Base-by-base conservation (phyloP, 768 basidiomycete species). In the Hirschioporus abietinus region DNA sequence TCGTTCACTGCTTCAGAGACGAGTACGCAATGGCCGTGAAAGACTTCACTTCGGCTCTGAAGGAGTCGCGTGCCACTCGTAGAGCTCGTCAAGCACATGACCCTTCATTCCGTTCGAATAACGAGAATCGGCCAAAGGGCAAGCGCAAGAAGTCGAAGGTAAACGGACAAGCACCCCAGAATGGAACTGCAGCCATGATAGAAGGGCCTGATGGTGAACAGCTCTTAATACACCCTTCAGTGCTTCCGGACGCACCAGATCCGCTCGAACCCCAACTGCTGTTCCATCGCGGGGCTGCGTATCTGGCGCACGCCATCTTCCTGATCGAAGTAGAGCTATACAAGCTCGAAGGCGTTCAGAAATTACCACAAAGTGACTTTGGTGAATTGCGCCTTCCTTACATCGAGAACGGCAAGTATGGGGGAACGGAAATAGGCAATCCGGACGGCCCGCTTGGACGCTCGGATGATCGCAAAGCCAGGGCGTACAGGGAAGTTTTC, bases 1-100 rank as follows among this genome's bases (percentile, higher is more conserved):
- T 95, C 66, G 92, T 95, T 15, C 91, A 91, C 71, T 91, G 89
- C 73, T 95, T 95, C 81, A 86, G 91, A 62, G 93, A 95, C 68
- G 92, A 95, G 74, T 95, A 88, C 71, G 67, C 78, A 1, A 80
- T 83, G 35, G 93, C 93, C 1, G 85, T 84, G 30, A 90, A 87
- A 72, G 93, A 94, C 74, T 94, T 93, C 68, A 94, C 93, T 0
- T 76, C 88, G 68, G 92, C 90, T 2, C 82, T 95, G 67, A 88
- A 86, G 70, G 92, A 95, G 77, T 85, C 91, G 0, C 87, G 91
- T 35, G 82, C 86, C 0, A 77, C 80, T 25, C 90, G 93, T 64
- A 91, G 87, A 76, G 86, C 86, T 1, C 85, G 84, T 63, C 77
- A 80, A 60, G 77, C 78, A 18, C 90, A 91, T 72, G 60, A 60